These are phyloP conservation scores for Vickermania ingenoplastis DNA, from an alignment of 208 protist species.

Conservation along the genomic window DNA sequence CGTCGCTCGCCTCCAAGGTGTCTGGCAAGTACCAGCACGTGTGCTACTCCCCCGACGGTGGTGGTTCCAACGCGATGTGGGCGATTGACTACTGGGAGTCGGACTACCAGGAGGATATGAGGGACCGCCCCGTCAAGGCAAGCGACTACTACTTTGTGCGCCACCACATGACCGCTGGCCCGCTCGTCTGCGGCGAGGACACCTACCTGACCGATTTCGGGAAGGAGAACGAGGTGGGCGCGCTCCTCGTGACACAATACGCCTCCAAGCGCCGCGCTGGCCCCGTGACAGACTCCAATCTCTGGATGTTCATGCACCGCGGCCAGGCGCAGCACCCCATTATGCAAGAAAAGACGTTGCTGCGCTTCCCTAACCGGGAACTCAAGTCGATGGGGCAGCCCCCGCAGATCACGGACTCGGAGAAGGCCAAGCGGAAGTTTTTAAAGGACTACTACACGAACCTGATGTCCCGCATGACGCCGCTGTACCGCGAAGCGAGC, in stretches of 20 bases:
- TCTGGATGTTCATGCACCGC: constrained; percentile 76
- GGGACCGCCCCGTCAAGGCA: constrained; percentile 67
- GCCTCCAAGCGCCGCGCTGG: constrained; percentile 37
- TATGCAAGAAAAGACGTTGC: not conserved
- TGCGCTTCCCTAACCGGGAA: not conserved
- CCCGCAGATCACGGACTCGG: not conserved
- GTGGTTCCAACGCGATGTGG: constrained; percentile 60
- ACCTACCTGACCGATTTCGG: constrained; percentile 82
- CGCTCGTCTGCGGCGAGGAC: constrained; percentile 50
- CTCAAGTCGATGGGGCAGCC: constrained; percentile 2
- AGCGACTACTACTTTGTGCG: constrained; percentile 60
- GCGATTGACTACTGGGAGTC: constrained; percentile 56
- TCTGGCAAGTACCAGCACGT: constrained; percentile 68
- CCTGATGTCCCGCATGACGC: not conserved
- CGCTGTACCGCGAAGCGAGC: not conserved
- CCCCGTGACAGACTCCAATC: constrained; percentile 36
- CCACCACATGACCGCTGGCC: constrained; percentile 70
- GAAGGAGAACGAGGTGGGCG: constrained; percentile 68
- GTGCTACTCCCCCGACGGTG: constrained; percentile 75
- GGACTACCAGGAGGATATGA: constrained; percentile 77
- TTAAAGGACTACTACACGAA: not conserved
- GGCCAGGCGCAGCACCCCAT: constrained; percentile 21
- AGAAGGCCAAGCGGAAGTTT: not conserved
- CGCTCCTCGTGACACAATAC: constrained; percentile 24
- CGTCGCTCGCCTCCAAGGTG: constrained; percentile 50